Evolutionary conservation across 352 stramenopile genomes (phyloP).

Genomic region (Ochromonadaceae sp.): DNA sequence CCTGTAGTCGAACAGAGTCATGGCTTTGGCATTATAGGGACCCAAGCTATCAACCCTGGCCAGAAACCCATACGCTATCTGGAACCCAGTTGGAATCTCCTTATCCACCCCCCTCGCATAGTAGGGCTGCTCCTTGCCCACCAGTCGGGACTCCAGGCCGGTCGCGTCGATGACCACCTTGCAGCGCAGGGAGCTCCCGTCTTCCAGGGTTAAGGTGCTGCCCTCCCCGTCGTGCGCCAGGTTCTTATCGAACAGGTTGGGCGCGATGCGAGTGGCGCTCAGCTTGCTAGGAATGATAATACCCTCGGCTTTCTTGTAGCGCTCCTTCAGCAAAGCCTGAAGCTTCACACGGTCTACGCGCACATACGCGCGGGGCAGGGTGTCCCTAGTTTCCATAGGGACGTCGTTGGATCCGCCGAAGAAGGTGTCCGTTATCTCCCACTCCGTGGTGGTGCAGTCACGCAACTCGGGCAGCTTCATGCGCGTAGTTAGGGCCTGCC

Average conservation of each 20-base stretch:
- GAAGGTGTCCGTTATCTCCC: constrained; percentile 53
- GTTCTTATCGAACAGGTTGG: constrained; percentile 27
- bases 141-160: constrained; percentile 49
- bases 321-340: constrained; percentile 14
- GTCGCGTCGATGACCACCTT: constrained; percentile 56
- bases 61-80: constrained; percentile 57
- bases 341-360: constrained; percentile 44
- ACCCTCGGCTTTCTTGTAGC: constrained; percentile 24
- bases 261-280: constrained; percentile 29
- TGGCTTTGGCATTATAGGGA: constrained; percentile 55
- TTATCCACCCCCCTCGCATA: constrained; percentile 37
- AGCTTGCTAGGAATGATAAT: constrained; percentile 41
- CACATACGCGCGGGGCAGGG: constrained; percentile 46
- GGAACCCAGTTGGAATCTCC: constrained; percentile 39
- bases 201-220: constrained; percentile 23
- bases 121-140: constrained; percentile 27
- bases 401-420: constrained; percentile 54
- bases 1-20: constrained; percentile 64
- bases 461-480: constrained; percentile 23
- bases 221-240: constrained; percentile 22
- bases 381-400: constrained; percentile 36
- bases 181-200: constrained; percentile 30
- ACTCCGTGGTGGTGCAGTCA: constrained; percentile 40
- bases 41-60: constrained; percentile 38
- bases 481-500: constrained; percentile 36